Evolutionary conservation across 2,329 filamentous ascomycete species (phyloP).

Genomic region (Amauroascus verrucosus): DNA sequence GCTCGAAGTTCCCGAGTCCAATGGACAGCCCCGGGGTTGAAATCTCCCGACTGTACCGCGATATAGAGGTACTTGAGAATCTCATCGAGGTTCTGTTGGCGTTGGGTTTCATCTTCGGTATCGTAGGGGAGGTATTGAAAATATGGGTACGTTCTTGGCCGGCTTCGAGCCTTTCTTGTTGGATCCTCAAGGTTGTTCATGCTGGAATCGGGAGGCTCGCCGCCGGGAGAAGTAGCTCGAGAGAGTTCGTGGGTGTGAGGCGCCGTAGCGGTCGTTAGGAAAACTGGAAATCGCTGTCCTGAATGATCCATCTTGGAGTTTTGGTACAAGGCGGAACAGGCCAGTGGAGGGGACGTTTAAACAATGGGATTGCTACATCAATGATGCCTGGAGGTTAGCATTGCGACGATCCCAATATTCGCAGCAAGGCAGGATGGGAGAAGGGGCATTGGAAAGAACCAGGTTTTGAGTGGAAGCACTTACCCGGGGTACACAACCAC

Average conservation of each 20-base stretch:
- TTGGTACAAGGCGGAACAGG: neutral
- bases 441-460: neutral
- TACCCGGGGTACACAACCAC: neutral
- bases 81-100: conserved; percentile 68
- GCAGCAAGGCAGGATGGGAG: neutral
- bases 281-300: conserved; percentile 13
- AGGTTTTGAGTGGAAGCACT: neutral
- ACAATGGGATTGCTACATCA: neutral
- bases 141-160: conserved; percentile 86
- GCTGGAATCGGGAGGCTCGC: conserved; percentile 39
- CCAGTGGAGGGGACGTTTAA: neutral
- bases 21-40: conserved; percentile 83
- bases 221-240: conserved; percentile 73
- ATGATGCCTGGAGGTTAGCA: conserved; percentile 1
- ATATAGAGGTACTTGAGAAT: conserved; percentile 93
- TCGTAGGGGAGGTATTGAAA: conserved; percentile 80
- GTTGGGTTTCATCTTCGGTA: conserved; percentile 67
- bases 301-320: conserved; percentile 28
- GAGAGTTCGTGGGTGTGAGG: conserved; percentile 50
- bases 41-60: conserved; percentile 82
- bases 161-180: conserved; percentile 55
- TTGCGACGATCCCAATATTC: neutral
- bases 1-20: conserved; percentile 94
- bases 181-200: conserved; percentile 39
- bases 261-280: conserved; percentile 11